Evolutionary conservation across 768 basidiomycete species (phyloP).

Genomic region (Pleurotus eryngii): DNA sequence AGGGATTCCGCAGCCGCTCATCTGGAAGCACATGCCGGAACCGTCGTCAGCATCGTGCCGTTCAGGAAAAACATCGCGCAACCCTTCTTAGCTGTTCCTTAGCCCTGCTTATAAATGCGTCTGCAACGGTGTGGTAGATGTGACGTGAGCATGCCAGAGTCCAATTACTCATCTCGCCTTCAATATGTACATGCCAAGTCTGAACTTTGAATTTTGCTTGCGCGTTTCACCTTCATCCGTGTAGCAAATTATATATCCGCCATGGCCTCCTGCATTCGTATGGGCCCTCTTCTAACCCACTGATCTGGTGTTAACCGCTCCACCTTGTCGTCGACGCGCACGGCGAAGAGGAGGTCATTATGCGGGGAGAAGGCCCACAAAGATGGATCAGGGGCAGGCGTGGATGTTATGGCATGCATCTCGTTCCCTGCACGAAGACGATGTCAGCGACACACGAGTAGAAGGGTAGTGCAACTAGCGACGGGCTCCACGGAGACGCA

Average conservation of each 20-base stretch:
- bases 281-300: constrained; percentile 52
- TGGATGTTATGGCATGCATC: constrained; percentile 58
- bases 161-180: too few species aligned
- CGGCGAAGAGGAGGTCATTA: constrained; percentile 55
- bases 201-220: too few species aligned
- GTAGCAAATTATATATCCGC: background rate
- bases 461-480: background rate
- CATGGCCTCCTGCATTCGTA: constrained; percentile 33
- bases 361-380: constrained; percentile 58
- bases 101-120: too few species aligned
- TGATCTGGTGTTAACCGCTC: constrained; percentile 39
- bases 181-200: too few species aligned
- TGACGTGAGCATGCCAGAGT: too few species aligned
- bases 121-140: too few species aligned
- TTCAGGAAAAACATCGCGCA: too few species aligned
- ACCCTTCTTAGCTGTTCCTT: too few species aligned
- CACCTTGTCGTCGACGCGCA: constrained; percentile 32
- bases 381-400: constrained; percentile 53
- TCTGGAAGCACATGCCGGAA: too few species aligned
- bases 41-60: too few species aligned
- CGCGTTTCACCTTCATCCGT: background rate
- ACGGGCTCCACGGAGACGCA: too few species aligned
- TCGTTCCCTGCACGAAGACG: constrained; percentile 42
- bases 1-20: too few species aligned
- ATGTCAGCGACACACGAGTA: background rate